These are phyloP conservation scores for Stentor coeruleus DNA, from an alignment of 73 alveolate species.

Conservation along the genomic window DNA sequence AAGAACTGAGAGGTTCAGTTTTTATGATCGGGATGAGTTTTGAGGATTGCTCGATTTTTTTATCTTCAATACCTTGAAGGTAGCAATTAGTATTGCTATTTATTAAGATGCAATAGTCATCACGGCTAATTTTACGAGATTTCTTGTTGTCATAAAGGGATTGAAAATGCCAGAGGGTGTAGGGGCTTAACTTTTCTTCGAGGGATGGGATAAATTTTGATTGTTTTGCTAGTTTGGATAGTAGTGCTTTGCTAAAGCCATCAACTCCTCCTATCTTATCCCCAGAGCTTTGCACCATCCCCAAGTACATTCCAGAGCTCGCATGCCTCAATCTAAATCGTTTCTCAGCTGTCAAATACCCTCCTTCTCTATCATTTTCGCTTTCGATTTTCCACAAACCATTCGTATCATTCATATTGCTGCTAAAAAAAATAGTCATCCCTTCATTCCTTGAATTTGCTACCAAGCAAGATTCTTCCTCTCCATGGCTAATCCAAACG, in stretches of 20 bases:
- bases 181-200: not conserved
- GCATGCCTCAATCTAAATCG: not conserved
- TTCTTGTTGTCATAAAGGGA: not conserved
- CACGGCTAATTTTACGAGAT: not conserved
- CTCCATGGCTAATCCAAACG: slow-evolving; percentile 24
- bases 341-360: not conserved
- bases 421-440: not conserved
- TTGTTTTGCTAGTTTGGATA: not conserved
- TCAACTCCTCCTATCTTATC: not conserved
- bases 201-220: not conserved
- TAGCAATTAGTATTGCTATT: not conserved
- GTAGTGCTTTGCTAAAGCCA: not conserved
- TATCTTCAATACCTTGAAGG: slow-evolving; percentile 18
- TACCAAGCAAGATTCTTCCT: slow-evolving; percentile 19
- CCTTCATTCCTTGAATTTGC: too few relatives aligned
- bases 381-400: slow-evolving; percentile 22
- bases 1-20: too few relatives aligned
- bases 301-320: slow-evolving; percentile 15
- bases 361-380: not conserved
- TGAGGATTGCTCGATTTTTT: not conserved
- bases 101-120: not conserved
- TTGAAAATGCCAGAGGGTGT: not conserved
- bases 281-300: not conserved
- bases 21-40: not conserved
- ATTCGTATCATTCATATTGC: slow-evolving; percentile 19